Base-by-base conservation (phyloP, 1,284 basidiomycete species). In the Ustilago cynodontis region DNA sequence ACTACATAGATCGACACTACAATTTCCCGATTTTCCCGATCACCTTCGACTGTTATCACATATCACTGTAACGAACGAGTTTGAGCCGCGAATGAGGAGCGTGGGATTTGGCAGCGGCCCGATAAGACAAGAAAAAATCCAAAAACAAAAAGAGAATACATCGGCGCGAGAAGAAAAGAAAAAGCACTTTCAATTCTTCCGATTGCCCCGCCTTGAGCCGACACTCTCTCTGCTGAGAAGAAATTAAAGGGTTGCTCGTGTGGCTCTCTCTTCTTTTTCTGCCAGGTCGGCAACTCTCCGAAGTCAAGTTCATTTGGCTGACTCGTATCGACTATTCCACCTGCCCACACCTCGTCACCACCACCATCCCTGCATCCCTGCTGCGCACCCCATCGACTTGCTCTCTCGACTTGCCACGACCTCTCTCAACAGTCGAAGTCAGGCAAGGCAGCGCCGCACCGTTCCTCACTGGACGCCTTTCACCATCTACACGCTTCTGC, bases 1-100 rank as follows among this genome's bases (percentile, higher is more conserved):
- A 20, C 41, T 6, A 43, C 41, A 18, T 13, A 50, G 22, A 50
- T 50, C 47, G 24, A 28, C 26, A 50, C 10, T 26, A 50, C 5
- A 50, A 10, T 29, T 22, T 24, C 60, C 52, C 60, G 60, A 62
- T 50, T 39, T 39, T 13, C 43, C 59, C 59, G 53, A 63, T 55
- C 1, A 20, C 14, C 18, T n/a, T 45, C 1, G 20, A 4, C 47
- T 13, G 2, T 28, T 22, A 0, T n/a, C 35, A n/a, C 13, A 22
- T n/a, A n/a, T n/a, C n/a, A n/a, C n/a, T n/a, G 26, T 16, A 16
- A 3, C 29, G n/a, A 43, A n/a, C 14, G 16, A 41, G 16, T 20
- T 26, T 20, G 33, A 58, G 31, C 24, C 8, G 18, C 61, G 39
- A 70, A 70, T 70, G 53, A 63, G 62, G 28, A 64, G 61, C 53